These are phyloP conservation scores for Diutina rugosa DNA, from an alignment of 1,139 yeast species.

Conservation along the genomic window DNA sequence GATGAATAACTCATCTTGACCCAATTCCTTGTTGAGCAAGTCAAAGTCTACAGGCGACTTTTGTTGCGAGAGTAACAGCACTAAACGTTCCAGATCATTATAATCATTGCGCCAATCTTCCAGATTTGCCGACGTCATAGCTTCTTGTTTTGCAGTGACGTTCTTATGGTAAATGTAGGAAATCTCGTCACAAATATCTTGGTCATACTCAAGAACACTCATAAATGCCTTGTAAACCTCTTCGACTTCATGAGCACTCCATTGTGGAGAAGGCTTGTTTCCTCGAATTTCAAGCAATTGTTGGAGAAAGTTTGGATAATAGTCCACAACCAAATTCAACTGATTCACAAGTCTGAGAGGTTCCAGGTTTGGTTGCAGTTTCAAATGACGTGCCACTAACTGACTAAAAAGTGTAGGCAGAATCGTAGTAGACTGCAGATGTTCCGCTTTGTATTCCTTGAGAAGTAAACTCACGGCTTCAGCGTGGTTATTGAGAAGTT, in stretches of 20 bases:
- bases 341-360: background rate
- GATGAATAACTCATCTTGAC: background rate
- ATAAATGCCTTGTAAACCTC: background rate
- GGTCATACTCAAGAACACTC: background rate
- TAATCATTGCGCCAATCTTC: background rate
- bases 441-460: background rate
- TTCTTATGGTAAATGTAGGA: background rate
- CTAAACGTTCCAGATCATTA: background rate
- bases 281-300: background rate
- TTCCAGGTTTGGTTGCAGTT: background rate
- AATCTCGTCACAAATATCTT: background rate
- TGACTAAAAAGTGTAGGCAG: background rate
- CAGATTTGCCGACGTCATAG: background rate
- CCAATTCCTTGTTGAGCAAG: background rate
- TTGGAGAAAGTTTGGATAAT: background rate
- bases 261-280: background rate
- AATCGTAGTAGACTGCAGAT: background rate
- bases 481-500: background rate
- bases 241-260: background rate
- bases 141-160: background rate
- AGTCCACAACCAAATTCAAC: background rate
- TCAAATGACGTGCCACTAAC: background rate
- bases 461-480: background rate
- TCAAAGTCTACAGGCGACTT: constrained; percentile 1
- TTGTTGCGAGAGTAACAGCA: background rate